phyloP scores from a whole-genome alignment of 352 stramenopile genomes.

The Pythium pyrilobum region DNA sequence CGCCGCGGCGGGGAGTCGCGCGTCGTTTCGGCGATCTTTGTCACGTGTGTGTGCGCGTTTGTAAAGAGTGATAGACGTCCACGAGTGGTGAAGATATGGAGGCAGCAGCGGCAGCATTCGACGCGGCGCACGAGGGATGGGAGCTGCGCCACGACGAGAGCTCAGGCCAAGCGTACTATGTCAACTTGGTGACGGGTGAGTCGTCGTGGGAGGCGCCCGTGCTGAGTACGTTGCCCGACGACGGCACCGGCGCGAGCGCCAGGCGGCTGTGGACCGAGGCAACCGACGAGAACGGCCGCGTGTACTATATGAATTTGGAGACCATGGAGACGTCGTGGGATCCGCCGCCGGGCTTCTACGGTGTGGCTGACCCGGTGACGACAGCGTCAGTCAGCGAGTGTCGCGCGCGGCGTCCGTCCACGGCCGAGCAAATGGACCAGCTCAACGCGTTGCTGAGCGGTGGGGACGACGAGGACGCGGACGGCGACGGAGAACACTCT shows the following conservation, averaged over 20 bases:
- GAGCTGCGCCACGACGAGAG: conserved; percentile 37
- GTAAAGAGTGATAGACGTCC: too few relatives aligned
- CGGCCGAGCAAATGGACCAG: conserved; percentile 56
- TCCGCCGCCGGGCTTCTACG: conserved; percentile 15
- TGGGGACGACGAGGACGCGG: conserved; percentile 27
- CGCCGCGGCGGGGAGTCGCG: too few relatives aligned
- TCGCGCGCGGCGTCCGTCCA: conserved; percentile 26
- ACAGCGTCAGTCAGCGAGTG: background rate
- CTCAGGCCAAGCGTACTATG: conserved; percentile 43
- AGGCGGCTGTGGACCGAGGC: conserved; percentile 33
- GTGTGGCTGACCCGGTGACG: background rate
- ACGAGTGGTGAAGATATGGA: too few relatives aligned
- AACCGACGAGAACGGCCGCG: conserved; percentile 30
- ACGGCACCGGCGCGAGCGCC: background rate
- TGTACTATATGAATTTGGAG: conserved; percentile 51
- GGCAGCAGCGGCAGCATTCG: background rate
- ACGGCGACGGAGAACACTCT: conserved; percentile 4
- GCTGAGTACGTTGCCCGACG: background rate
- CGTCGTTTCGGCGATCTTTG: too few relatives aligned
- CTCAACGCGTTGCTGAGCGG: conserved; percentile 53
- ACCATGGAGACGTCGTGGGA: conserved; percentile 56
- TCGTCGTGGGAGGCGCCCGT: conserved; percentile 40
- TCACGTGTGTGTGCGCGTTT: too few relatives aligned
- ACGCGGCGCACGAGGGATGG: conserved; percentile 21
- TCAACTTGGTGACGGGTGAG: conserved; percentile 46